phyloP scores from a whole-genome alignment of 2,329 filamentous ascomycete genomes.

The Diaporthe sp. region DNA sequence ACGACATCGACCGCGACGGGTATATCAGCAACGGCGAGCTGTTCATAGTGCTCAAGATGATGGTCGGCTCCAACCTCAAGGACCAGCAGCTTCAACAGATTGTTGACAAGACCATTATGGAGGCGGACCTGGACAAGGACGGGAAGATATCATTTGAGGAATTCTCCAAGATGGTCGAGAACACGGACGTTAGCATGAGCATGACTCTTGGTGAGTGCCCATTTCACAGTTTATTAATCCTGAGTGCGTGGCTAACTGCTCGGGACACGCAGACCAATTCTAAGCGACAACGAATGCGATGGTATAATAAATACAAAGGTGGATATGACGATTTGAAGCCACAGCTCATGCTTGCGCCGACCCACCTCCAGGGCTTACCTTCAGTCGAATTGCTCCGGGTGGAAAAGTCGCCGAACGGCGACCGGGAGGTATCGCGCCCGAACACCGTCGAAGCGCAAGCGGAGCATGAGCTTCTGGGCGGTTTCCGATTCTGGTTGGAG shows the following conservation, averaged over 20 bases:
- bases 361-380: too few relatives aligned
- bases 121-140: slow-evolving; percentile 94
- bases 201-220: slow-evolving; percentile 75
- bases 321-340: background rate
- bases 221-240: background rate
- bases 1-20: slow-evolving; percentile 98
- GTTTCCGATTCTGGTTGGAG: slow-evolving; percentile 7
- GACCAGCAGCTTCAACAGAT: slow-evolving; percentile 99
- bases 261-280: slow-evolving; percentile 18
- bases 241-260: background rate
- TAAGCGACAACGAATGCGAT: slow-evolving; percentile 10
- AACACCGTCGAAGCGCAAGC: background rate
- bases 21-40: slow-evolving; percentile 99
- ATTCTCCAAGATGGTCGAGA: slow-evolving; percentile 99
- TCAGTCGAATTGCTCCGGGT: background rate
- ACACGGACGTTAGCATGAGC: slow-evolving; percentile 83
- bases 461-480: background rate
- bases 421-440: background rate
- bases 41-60: slow-evolving; percentile 99
- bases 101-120: slow-evolving; percentile 99
- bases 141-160: slow-evolving; percentile 99
- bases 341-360: background rate
- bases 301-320: slow-evolving; percentile 2
- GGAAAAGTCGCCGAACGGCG: background rate
- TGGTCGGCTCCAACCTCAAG: slow-evolving; percentile 99